Percentiles rank a stretch among this genome's conserved stretches.
Evolutionary conservation across 176 grass and related monocot genomes (phyloP).

Genomic region (Phyllostachys edulis): DNA sequence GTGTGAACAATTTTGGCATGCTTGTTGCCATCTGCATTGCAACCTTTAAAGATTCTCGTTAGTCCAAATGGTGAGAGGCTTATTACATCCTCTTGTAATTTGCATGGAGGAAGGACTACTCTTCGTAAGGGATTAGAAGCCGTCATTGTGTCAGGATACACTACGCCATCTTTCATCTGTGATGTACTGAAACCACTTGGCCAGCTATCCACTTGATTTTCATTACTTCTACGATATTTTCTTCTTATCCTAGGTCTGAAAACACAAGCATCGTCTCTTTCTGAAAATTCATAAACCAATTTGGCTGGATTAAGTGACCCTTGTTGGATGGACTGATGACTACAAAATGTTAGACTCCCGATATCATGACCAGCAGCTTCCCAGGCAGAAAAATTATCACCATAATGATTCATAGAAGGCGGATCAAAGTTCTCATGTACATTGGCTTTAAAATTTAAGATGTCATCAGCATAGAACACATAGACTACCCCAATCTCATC

Average conservation of each 20-base stretch:
- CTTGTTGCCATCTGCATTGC: constrained; percentile 35
- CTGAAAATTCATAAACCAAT: constrained; percentile 28
- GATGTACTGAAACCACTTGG: constrained; percentile 54
- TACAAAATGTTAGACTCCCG: constrained; percentile 50
- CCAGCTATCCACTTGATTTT: constrained; percentile 41
- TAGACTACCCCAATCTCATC: constrained; percentile 77
- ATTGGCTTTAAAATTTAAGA: constrained; percentile 56
- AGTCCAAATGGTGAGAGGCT: constrained; percentile 90
- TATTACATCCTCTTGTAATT: constrained; percentile 57
- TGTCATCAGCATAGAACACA: constrained; percentile 68
- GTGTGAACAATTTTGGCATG: constrained; percentile 68
- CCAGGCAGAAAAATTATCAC: constrained; percentile 58
- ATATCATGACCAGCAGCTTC: constrained; percentile 76
- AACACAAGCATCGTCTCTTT: constrained; percentile 19
- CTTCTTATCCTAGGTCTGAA: constrained; percentile 52
- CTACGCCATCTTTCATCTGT: constrained; percentile 42
- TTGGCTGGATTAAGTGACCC: constrained; percentile 25
- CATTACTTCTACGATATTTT: constrained; percentile 36
- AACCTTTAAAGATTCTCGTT: constrained; percentile 57
- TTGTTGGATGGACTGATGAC: constrained; percentile 35
- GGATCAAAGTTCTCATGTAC: constrained; percentile 25
- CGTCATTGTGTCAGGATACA: constrained; percentile 14
- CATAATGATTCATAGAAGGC: constrained; percentile 44
- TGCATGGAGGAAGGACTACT: constrained; percentile 74
- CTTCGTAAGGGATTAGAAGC: constrained; percentile 48